These are phyloP conservation scores for Cryptococcus hybrid DNA, from an alignment of 1,284 basidiomycete genomes.

Conservation along the genomic window DNA sequence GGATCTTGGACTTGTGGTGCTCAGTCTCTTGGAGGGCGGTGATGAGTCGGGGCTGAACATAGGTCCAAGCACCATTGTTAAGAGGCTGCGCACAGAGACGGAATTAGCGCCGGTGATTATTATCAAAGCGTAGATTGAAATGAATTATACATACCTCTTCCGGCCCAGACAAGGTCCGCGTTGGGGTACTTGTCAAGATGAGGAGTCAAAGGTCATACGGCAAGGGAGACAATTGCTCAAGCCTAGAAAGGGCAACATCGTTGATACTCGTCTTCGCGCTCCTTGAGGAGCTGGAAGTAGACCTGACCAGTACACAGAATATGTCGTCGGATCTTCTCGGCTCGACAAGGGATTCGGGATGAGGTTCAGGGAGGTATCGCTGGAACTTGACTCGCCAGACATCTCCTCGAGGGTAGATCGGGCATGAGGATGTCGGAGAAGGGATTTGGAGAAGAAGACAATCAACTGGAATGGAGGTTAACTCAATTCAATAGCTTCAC, in stretches of 20 bases:
- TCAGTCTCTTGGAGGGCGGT: constrained; percentile 73
- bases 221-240: constrained; percentile 95
- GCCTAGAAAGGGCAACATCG: constrained; percentile 87
- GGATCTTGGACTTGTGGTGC: constrained; percentile 87
- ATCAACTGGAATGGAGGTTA: constrained; percentile 60
- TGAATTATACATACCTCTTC: constrained; percentile 50
- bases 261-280: constrained; percentile 87
- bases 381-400: constrained; percentile 84
- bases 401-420: constrained; percentile 86
- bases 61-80: constrained; percentile 92
- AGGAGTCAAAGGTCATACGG: constrained; percentile 90
- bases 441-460: constrained; percentile 93
- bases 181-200: constrained; percentile 96
- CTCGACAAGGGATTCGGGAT: constrained; percentile 66
- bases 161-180: constrained; percentile 83
- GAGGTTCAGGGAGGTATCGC: constrained; percentile 85
- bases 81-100: constrained; percentile 59
- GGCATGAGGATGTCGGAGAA: constrained; percentile 89
- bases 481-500: background rate
- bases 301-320: constrained; percentile 92
- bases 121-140: background rate
- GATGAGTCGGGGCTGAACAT: constrained; percentile 83
- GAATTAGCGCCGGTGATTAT: background rate
- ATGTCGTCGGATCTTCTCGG: constrained; percentile 86
- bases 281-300: constrained; percentile 83